A percentile compares a stretch with the other conserved stretches of the same genome.
Conservation (phyloP, 768 basidiomycete genomes). For the Hypholoma sublateritium region DNA sequence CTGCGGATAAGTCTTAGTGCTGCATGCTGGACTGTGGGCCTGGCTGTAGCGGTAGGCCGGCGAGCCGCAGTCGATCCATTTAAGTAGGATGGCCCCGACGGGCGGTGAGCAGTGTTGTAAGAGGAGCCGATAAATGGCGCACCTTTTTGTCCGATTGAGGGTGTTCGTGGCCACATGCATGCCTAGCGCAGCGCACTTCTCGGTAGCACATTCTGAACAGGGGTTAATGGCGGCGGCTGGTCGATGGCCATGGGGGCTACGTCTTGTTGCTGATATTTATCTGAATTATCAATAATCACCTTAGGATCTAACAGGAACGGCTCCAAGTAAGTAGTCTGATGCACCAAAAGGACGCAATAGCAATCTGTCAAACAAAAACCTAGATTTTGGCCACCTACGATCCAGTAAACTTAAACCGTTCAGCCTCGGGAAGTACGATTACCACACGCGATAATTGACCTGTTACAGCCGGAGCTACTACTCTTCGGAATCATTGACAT, state of each 20-base stretch:
- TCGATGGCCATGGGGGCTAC: no score
- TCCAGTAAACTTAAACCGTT: no score
- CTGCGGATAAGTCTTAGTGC: conserved; percentile 28
- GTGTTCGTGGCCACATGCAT: conserved; percentile 37
- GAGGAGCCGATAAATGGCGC: conserved; percentile 15
- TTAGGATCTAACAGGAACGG: no score
- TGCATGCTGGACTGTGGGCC: conserved; percentile 32
- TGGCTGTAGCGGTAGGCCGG: conserved; percentile 43
- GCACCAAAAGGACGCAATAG: no score
- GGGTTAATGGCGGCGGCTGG: neutral
- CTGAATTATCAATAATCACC: no score
- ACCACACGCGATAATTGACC: no score
- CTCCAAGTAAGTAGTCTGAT: no score
- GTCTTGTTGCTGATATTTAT: no score
- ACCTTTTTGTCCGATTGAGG: conserved; percentile 26
- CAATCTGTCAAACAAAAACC: no score
- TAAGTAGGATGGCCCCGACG: neutral
- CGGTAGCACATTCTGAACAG: conserved; percentile 41
- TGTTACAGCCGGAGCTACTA: no score
- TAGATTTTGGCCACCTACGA: no score
- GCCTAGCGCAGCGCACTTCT: conserved; percentile 34
- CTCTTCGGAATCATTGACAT: neutral
- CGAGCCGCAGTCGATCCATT: conserved; percentile 44
- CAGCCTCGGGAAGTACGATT: no score
- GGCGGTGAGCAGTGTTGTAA: neutral